Evolutionary conservation across 345 rosid species (phyloP), one percentile per base, ranked within the genome.

Genomic region (Aquilaria malaccensis): DNA sequence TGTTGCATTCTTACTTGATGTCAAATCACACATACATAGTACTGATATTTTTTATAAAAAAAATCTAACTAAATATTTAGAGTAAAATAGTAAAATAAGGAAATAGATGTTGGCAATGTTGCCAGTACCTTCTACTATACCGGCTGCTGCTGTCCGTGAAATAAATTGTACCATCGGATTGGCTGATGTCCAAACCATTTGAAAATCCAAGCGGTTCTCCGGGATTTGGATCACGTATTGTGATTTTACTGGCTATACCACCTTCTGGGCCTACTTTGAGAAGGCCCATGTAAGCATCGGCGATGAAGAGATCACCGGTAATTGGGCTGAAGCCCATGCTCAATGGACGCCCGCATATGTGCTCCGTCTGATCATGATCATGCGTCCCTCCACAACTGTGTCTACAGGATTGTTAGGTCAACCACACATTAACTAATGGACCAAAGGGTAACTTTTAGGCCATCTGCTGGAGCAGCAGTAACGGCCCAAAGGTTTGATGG

Each of bases 241-340:
- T 12, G 0, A 88, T 64, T 15, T 70, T 67, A 37, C 76, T 81
- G 45, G 97, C 91, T 51, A 81, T 30, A 5, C 97, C 95, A 58
- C 97, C 95, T 60, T 81, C 76, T 22, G 81, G 83, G 30, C 95
- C 89, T 6, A 89, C 89, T 70, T 79, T 85, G 65, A 86, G 74
- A 71, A 89, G 82, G 66, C 97, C 91, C 58, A 86, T 73, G 68
- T 89, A 89, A 37, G 95, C 86, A 76, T 89, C 97, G 2, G 89
- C 95, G 0, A 86, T 84, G 79, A 77, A 86, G 33, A 89, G 79
- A 68, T 83, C 81, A 30, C 89, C 88, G 0, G 70, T 77, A 6
- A 67, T 70, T 59, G 81, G 70, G 58, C 76, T 64, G 64, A 86
- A 89, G 33, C 86, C 76, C 30, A 89, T 75, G 56, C 96, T 94